Conservation (phyloP, 345 rosid genomes). For the Rhodomyrtus tomentosa region DNA sequence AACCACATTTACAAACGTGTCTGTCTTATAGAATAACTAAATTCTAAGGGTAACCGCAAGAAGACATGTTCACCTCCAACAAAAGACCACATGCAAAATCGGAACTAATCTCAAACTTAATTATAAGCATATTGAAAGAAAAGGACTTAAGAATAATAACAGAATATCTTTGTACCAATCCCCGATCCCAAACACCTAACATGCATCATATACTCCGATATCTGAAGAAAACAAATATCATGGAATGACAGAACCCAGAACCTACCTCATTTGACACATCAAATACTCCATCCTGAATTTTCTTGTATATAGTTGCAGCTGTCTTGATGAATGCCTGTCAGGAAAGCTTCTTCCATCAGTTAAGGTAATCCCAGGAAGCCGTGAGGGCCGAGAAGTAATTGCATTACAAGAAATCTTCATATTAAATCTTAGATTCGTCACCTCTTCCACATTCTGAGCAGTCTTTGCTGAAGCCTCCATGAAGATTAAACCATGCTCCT, state of each 20-base stretch:
- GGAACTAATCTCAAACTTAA: not conserved
- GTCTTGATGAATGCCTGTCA: constrained; percentile 85
- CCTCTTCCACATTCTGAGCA: constrained; percentile 98
- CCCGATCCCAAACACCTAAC: not conserved
- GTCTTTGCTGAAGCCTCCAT: constrained; percentile 99
- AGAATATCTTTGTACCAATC: not conserved
- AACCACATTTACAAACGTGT: not conserved
- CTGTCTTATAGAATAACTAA: not conserved
- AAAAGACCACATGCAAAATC: not conserved
- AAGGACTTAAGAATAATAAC: not conserved
- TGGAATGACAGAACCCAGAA: not conserved
- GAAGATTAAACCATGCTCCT: constrained; percentile 88
- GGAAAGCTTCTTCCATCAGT: not conserved
- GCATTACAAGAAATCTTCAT: not conserved
- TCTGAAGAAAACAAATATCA: not conserved
- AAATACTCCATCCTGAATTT: constrained; percentile 96
- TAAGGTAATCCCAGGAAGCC: not conserved
- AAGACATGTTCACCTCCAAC: not conserved
- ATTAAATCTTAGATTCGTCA: not conserved
- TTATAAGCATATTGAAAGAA: not conserved
- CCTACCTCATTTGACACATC: constrained; percentile 92
- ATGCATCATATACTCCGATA: not conserved
- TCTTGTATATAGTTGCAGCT: constrained; percentile 90
- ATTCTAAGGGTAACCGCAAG: not conserved
- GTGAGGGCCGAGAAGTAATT: not conserved